Base-by-base conservation (phyloP, 1,284 basidiomycete species). In the Cutaneotrichosporon sp. region DNA sequence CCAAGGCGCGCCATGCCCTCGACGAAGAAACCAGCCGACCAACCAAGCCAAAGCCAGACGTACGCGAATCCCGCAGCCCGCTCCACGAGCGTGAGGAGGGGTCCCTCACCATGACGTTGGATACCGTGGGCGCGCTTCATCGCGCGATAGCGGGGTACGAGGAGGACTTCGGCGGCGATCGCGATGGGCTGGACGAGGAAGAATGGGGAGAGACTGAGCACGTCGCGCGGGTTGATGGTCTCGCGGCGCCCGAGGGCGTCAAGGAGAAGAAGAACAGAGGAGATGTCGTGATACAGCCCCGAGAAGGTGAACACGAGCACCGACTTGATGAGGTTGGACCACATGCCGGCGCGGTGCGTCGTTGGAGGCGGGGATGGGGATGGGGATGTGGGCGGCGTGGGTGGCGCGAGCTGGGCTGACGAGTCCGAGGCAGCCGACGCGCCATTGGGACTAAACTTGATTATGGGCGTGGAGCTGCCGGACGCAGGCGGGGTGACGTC, bases 1-100 rank as follows among this genome's bases (percentile, higher is more conserved):
- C 74, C 74, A 5, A 69, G 32, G 55, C 65, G 65, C 13, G 70
- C 64, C 64, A 73, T 57, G 10, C 75, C 76, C 16, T 72, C 65
- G 2, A 79, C 74, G 40, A 74, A 77, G 63, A 64, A 75, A 14
- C 68, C 60, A 0, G 77, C 76, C 8, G 72, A 73, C 72, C 71
- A 75, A 0, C 78, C 76, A 9, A 79, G 65, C 71, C 72, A 78
- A 21, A 71, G 58, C 77, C 77, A 79, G 2, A 74, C 76, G 72
- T 71, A 75, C 0, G 68, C 65, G 58, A 77, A 77, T 0, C 75
- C 76, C 6, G 76, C 42, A 1, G 66, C 21, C 30, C 76, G 40
- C 64, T 79, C 78, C 3, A 42, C 14, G 11, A 56, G 38, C 36
- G 38, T 30, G 21, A 56, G 36, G 21, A 68, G 16, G 9, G 69